These are phyloP conservation scores for Pythium oligandrum DNA, from an alignment of 352 stramenopile genomes.

Conservation along the genomic window DNA sequence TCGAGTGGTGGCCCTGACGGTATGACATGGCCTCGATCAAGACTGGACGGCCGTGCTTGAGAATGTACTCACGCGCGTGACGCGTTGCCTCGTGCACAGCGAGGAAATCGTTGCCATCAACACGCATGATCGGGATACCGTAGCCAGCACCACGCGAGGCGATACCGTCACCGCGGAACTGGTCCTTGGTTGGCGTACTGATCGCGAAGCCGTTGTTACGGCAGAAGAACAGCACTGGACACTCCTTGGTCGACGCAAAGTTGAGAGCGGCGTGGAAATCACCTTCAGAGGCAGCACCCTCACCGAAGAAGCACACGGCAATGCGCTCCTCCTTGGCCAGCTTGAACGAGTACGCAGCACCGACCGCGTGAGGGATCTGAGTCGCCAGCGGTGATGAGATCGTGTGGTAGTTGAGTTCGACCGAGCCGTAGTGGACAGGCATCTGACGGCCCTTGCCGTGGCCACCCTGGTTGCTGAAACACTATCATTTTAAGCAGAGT, in stretches of 20 bases:
- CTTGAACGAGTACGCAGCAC: constrained; percentile 96
- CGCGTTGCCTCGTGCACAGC: constrained; percentile 92
- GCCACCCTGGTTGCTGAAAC: constrained; percentile 95
- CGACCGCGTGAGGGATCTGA: constrained; percentile 95
- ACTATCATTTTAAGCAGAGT: constrained; percentile 29
- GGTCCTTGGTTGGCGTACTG: constrained; percentile 92
- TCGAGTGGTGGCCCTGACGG: constrained; percentile 97
- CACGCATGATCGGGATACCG: constrained; percentile 95
- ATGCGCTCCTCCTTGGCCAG: constrained; percentile 89
- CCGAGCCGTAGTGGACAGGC: constrained; percentile 97
- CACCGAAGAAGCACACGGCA: constrained; percentile 95
- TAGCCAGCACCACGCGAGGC: constrained; percentile 92
- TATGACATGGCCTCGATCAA: constrained; percentile 99
- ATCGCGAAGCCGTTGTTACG: constrained; percentile 99
- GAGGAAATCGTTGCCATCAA: constrained; percentile 98
- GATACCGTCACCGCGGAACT: constrained; percentile 98
- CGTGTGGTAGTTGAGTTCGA: constrained; percentile 95
- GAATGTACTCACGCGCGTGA: constrained; percentile 87
- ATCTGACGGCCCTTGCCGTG: constrained; percentile 96
- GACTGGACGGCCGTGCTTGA: constrained; percentile 88
- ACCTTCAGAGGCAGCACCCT: constrained; percentile 95
- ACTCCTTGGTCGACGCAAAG: constrained; percentile 95
- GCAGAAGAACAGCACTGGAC: constrained; percentile 96
- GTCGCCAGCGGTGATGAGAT: constrained; percentile 97
- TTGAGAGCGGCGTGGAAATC: constrained; percentile 98